These are phyloP conservation scores for Vaccinium corymbosum DNA, from an alignment of 148 eudicot species.

Conservation along the genomic window DNA sequence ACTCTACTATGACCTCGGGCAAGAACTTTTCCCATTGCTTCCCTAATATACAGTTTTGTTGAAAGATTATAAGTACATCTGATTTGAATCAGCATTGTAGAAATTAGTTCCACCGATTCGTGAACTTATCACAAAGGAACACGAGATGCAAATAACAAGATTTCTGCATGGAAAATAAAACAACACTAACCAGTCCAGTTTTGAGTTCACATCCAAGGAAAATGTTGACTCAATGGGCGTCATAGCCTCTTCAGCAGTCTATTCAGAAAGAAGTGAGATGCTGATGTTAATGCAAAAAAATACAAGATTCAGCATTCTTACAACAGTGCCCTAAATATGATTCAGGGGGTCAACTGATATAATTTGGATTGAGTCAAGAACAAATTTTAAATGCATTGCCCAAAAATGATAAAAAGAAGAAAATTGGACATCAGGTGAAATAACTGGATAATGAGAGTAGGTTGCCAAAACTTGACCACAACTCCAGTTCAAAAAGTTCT, in stretches of 20 bases:
- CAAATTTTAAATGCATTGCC: not conserved
- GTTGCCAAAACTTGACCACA: not conserved
- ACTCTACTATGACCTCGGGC: slow-evolving; percentile 98
- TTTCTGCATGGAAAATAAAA: not conserved
- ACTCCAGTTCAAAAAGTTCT: not conserved
- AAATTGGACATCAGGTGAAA: not conserved
- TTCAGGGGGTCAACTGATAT: not conserved
- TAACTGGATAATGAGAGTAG: not conserved
- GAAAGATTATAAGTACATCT: not conserved
- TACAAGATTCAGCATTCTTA: not conserved
- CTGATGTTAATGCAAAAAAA: not conserved
- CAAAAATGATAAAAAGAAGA: not conserved
- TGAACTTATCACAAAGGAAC: not conserved
- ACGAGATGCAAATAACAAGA: slow-evolving; percentile 10
- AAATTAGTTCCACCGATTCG: not conserved
- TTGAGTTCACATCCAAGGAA: slow-evolving; percentile 90
- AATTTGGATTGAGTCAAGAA: slow-evolving; percentile 5
- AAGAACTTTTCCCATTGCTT: slow-evolving; percentile 94
- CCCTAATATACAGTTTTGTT: slow-evolving; percentile 46
- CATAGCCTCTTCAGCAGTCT: slow-evolving; percentile 99
- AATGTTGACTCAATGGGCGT: slow-evolving; percentile 97
- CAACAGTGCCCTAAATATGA: not conserved
- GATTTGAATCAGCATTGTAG: not conserved
- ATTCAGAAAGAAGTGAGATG: slow-evolving; percentile 22
- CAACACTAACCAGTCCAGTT: slow-evolving; percentile 76